Evolutionary conservation across 352 stramenopile species (phyloP).

Genomic region (Labyrinthula sp.): DNA sequence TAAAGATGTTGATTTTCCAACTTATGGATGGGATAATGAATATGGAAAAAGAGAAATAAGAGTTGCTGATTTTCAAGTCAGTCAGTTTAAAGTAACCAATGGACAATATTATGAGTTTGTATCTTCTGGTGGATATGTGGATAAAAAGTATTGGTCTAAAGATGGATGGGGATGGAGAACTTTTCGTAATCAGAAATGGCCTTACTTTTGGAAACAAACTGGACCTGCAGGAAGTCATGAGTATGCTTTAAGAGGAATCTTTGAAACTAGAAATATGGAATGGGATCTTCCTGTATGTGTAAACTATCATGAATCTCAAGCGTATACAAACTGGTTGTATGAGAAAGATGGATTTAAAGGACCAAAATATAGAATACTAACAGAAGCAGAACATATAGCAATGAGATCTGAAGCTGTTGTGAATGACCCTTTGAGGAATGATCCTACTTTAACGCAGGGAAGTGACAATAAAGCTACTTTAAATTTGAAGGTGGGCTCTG

Average conservation of each 20-base stretch:
- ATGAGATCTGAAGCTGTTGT: constrained; percentile 40
- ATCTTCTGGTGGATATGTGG: constrained; percentile 63
- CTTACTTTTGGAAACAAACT: constrained; percentile 70
- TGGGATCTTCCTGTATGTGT: constrained; percentile 84
- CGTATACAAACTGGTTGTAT: constrained; percentile 57
- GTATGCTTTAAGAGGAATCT: constrained; percentile 72
- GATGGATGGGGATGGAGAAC: constrained; percentile 76
- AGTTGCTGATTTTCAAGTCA: constrained; percentile 60
- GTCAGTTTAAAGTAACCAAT: constrained; percentile 76
- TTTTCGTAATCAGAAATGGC: constrained; percentile 84
- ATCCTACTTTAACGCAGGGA: constrained; percentile 13
- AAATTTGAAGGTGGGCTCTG: constrained; percentile 67
- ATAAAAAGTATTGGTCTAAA: constrained; percentile 61
- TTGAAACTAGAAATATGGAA: constrained; percentile 63
- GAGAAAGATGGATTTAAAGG: constrained; percentile 36
- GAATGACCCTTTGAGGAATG: no score
- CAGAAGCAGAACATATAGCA: constrained; percentile 70
- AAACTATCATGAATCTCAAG: constrained; percentile 80
- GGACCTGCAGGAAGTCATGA: constrained; percentile 70
- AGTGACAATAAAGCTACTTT: constrained; percentile 50
- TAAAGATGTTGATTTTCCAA: constrained; percentile 66
- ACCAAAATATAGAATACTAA: constrained; percentile 46
- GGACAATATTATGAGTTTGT: constrained; percentile 87
- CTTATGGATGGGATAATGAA: constrained; percentile 92
- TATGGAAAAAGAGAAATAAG: constrained; percentile 64